Conservation (phyloP, 129 eudicot genomes). For the Chrysanthemum seticuspe region DNA sequence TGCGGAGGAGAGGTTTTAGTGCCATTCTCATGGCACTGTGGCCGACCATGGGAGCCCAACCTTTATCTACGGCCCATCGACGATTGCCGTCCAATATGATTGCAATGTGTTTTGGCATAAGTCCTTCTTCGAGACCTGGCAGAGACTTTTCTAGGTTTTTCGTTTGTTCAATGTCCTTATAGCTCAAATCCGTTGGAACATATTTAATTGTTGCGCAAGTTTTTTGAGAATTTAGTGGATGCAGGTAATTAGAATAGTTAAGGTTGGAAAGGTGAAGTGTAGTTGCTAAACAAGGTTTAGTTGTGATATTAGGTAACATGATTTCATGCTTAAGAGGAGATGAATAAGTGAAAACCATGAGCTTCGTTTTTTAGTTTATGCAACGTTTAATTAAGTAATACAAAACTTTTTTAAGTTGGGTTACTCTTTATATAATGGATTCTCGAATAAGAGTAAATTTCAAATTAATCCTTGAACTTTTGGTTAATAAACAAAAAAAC, state of each 20-base stretch:
- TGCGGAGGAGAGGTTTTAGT: not conserved
- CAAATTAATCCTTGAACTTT: no score
- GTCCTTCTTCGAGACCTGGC: slow-evolving; percentile 10
- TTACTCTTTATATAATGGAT: no score
- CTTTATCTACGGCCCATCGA: slow-evolving; percentile 19
- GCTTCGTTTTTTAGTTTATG: not conserved
- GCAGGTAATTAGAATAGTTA: not conserved
- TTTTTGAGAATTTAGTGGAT: not conserved
- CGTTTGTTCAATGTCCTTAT: not conserved
- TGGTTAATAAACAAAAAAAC: no score
- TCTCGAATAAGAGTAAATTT: no score
- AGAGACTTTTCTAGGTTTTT: not conserved
- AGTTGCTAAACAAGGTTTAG: slow-evolving; percentile 13
- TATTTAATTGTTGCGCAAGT: not conserved
- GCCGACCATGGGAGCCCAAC: slow-evolving; percentile 16
- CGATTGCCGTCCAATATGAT: slow-evolving; percentile 23
- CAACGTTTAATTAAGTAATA: no score
- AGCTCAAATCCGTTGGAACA: not conserved
- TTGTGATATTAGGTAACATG: not conserved
- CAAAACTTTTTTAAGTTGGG: no score
- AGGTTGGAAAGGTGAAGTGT: not conserved
- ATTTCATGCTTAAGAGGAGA: slow-evolving; percentile 14
- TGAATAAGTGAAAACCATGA: slow-evolving; percentile 8
- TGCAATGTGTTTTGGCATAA: slow-evolving; percentile 20
- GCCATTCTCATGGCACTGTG: slow-evolving; percentile 21